phyloP scores from a whole-genome alignment of 164 flowering plant species.

The Cinnamomum chago region DNA sequence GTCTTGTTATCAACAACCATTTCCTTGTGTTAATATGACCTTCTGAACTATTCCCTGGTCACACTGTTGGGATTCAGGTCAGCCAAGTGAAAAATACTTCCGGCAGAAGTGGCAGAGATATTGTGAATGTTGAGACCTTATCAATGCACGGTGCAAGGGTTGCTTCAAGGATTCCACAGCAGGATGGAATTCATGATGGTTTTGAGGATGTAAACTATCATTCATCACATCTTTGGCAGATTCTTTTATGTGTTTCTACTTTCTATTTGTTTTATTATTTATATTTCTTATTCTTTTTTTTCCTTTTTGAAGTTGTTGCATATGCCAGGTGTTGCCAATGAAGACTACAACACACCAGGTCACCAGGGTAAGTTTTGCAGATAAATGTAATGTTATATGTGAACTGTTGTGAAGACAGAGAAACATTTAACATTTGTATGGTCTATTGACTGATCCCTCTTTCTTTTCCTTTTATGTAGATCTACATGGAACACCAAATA shows the following conservation, averaged over 20 bases:
- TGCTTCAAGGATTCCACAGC: slow-evolving; percentile 56
- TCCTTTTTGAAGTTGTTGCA: slow-evolving; percentile 55
- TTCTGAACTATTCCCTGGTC: slow-evolving; percentile 3
- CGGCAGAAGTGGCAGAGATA: slow-evolving; percentile 4
- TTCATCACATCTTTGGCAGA: slow-evolving; percentile 51
- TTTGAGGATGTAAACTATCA: slow-evolving; percentile 63
- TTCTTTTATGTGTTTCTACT: background rate
- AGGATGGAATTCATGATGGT: slow-evolving; percentile 79
- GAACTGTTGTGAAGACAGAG: background rate
- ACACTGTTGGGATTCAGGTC: slow-evolving; percentile 23
- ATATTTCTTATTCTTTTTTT: background rate
- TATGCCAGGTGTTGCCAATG: slow-evolving; percentile 76
- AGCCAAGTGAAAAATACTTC: slow-evolving; percentile 18
- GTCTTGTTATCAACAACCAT: no score
- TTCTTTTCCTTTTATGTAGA: slow-evolving; percentile 28
- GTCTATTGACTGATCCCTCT: no score
- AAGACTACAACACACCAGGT: slow-evolving; percentile 94
- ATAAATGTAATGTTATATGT: background rate
- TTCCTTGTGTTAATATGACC: background rate
- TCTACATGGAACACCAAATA: slow-evolving; percentile 51
- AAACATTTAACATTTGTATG: no score
- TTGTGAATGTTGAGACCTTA: slow-evolving; percentile 17
- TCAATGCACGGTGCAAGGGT: slow-evolving; percentile 11
- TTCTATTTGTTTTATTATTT: background rate
- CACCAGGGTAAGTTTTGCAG: slow-evolving; percentile 46